Base-by-base conservation (phyloP, 164 flowering plant genomes). In the Saururus chinensis region DNA sequence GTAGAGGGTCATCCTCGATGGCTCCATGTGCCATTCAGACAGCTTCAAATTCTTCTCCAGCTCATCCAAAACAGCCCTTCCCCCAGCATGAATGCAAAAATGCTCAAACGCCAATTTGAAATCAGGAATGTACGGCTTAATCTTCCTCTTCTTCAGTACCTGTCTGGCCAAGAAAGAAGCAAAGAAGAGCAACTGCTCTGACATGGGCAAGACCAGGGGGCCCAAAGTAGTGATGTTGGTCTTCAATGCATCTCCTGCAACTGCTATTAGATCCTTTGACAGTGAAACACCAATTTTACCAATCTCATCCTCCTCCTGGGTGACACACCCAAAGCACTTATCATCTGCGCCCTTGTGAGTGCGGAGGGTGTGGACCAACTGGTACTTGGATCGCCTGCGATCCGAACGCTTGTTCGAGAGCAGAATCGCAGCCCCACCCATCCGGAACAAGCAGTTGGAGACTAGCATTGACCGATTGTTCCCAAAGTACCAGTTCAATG, bases 11-110 rank as follows among this genome's bases (percentile, higher is more conserved):
- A 80, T 10, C 79, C 92, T 77, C 5, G 95, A 88, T 14, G 95
- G 91, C 57, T 88, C 89, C 87, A 88, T 85, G 51, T 88, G 84
- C 92, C 95, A 81, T 35, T 85, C 86, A 0, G 87, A 74, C 7
- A 84, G 78, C 73, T 83, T 82, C 74, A 85, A 66, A 60, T 85
- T 88, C 73, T 84, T 88, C 76, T 88, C 86, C 59, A 87, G 65
- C 60, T 85, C 95, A 74, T 87, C 95, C 53, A 87, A 73, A 49
- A 87, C 95, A 19, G 95, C 91, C 76, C 89, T 84, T 49, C 95
- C 95, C 19, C 95, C 95, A 17, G 95, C 89, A 65, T 87, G 95
- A 56, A 87, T 87, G 80, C 91, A 88, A 73, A 88, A 88, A 69
- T 88, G 95, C 66, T 88, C 91, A 9, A 88, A 88, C 14, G 95